phyloP scores from a whole-genome alignment of 2,329 filamentous ascomycete genomes.

The Botrytis porri region DNA sequence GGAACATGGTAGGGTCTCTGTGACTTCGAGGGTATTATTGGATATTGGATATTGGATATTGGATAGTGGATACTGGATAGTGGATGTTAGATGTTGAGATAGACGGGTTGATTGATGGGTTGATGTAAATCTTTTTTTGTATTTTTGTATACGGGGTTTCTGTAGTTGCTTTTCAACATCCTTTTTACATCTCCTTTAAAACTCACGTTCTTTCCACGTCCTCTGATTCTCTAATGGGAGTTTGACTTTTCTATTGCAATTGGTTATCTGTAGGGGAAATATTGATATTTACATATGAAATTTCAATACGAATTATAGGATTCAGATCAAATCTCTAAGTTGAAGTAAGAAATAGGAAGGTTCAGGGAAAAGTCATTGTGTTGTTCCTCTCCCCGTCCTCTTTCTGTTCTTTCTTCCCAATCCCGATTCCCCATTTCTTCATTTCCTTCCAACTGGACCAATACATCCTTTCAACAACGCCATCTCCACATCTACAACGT shows the following conservation, averaged over 20 bases:
- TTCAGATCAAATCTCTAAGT: rapidly evolving
- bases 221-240: rapidly evolving
- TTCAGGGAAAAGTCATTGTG: neutral
- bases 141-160: neutral
- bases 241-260: neutral
- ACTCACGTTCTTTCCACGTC: neutral
- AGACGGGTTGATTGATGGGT: too few species aligned
- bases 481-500: rapidly evolving
- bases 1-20: too few species aligned
- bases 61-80: too few species aligned
- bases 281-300: neutral
- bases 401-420: too few species aligned
- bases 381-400: neutral
- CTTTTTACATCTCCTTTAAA: too few species aligned
- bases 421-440: rapidly evolving
- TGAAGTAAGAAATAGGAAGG: rapidly evolving
- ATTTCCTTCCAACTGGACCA: neutral
- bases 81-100: too few species aligned
- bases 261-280: neutral
- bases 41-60: too few species aligned
- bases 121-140: too few species aligned
- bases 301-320: neutral
- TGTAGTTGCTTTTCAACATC: neutral
- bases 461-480: neutral
- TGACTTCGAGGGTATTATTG: too few species aligned